Conservation (phyloP, 2,329 filamentous ascomycete species). For the Penicillium hesseltinei region DNA sequence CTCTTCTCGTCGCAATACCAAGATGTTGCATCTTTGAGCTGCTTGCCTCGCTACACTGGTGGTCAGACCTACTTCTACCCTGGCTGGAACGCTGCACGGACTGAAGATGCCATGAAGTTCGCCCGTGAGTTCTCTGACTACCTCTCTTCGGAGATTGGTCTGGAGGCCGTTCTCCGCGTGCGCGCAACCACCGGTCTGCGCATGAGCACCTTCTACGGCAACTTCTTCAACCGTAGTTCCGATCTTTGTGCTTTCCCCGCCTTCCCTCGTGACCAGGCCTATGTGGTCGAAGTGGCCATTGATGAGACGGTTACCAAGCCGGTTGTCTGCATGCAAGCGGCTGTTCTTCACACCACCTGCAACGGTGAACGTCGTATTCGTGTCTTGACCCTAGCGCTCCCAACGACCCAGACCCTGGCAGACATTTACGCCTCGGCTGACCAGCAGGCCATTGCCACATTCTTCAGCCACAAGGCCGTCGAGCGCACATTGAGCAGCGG, state of each 20-base stretch:
- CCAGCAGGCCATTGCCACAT: slow-evolving; percentile 86
- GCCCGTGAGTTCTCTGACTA: slow-evolving; percentile 96
- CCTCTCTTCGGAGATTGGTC: slow-evolving; percentile 90
- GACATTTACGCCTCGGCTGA: slow-evolving; percentile 94
- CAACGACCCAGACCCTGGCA: slow-evolving; percentile 85
- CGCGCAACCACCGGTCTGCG: slow-evolving; percentile 90
- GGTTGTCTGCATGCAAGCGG: slow-evolving; percentile 87
- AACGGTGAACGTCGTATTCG: slow-evolving; percentile 95
- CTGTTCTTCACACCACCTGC: slow-evolving; percentile 94
- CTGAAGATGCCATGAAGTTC: slow-evolving; percentile 96
- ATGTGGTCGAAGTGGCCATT: slow-evolving; percentile 97
- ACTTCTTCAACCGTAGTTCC: slow-evolving; percentile 98
- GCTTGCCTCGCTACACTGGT: slow-evolving; percentile 91
- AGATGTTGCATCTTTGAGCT: slow-evolving; percentile 93
- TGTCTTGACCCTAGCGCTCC: slow-evolving; percentile 87
- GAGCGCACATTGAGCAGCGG: slow-evolving; percentile 83
- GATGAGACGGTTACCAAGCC: slow-evolving; percentile 92
- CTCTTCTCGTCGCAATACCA: slow-evolving; percentile 94
- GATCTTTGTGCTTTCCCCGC: slow-evolving; percentile 97
- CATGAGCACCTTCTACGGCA: slow-evolving; percentile 98
- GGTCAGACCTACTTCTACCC: slow-evolving; percentile 99
- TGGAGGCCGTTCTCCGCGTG: slow-evolving; percentile 93
- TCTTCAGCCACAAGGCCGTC: slow-evolving; percentile 96
- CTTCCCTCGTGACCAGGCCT: slow-evolving; percentile 94
- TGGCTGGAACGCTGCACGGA: slow-evolving; percentile 90